Percentiles rank a stretch among this genome's conserved stretches.
Conservation (phyloP, 768 basidiomycete species). For the Phylloporus rhodoxanthus region DNA sequence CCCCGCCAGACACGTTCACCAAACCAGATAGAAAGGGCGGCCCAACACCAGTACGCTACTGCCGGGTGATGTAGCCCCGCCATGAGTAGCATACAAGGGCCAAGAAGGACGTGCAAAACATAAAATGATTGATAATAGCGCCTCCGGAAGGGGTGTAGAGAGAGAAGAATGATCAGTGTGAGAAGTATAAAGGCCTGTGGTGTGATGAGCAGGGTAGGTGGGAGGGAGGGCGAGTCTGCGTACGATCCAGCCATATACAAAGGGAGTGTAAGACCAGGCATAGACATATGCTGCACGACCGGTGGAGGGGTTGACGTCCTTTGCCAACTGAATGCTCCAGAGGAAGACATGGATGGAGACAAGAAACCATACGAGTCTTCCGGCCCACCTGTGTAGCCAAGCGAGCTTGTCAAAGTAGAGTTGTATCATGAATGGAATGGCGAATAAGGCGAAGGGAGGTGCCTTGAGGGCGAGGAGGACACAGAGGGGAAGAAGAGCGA, state of each 20-base stretch:
- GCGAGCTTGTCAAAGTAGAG: constrained; percentile 73
- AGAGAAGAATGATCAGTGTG: constrained; percentile 48
- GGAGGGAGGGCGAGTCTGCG: constrained; percentile 17
- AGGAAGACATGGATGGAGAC: constrained; percentile 54
- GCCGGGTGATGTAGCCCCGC: constrained; percentile 65
- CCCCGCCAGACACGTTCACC: constrained; percentile 56
- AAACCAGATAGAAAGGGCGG: constrained; percentile 55
- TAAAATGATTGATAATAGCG: constrained; percentile 63
- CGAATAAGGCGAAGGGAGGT: constrained; percentile 66
- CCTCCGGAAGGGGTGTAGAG: constrained; percentile 45
- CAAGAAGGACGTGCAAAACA: constrained; percentile 54
- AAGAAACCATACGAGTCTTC: constrained; percentile 62
- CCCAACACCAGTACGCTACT: constrained; percentile 64
- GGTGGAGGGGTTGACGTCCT: constrained; percentile 41
- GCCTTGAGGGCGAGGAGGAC: constrained; percentile 66
- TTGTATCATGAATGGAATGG: constrained; percentile 54
- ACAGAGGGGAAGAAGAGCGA: constrained; percentile 65
- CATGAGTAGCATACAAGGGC: constrained; percentile 54
- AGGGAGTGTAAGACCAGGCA: constrained; percentile 55
- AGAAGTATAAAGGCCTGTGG: constrained; percentile 51
- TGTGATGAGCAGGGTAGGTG: constrained; percentile 1
- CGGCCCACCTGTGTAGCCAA: constrained; percentile 66
- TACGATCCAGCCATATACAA: constrained; percentile 58
- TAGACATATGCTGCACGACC: constrained; percentile 42
- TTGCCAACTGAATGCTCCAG: constrained; percentile 63